Evolutionary conservation across 2,329 filamentous ascomycete species (phyloP).

Genomic region (Herpotrichia juniperi): DNA sequence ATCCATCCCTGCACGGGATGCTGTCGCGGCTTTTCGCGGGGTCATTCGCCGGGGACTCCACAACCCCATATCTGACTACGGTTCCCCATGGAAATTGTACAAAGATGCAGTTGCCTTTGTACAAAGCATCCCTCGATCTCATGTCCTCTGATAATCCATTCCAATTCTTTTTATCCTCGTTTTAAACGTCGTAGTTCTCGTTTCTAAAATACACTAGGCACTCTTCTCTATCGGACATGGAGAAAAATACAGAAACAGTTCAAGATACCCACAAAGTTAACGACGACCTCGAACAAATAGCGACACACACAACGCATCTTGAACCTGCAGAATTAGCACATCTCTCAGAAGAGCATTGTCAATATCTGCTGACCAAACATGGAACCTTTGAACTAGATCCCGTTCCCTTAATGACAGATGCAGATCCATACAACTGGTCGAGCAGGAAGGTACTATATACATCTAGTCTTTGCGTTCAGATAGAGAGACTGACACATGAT

Average conservation of each 20-base stretch:
- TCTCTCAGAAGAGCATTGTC: constrained; percentile 52
- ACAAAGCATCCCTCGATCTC: no score
- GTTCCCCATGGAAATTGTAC: no score
- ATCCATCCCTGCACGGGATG: no score
- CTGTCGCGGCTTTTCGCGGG: no score
- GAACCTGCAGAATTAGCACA: constrained; percentile 32
- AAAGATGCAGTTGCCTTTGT: no score
- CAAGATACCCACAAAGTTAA: constrained; percentile 12
- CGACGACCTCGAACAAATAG: constrained; percentile 30
- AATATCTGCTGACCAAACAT: constrained; percentile 60
- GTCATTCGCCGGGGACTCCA: no score
- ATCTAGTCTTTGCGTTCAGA: not conserved
- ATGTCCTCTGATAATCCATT: no score
- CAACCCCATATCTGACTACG: no score
- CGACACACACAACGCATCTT: constrained; percentile 36
- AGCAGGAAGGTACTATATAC: constrained; percentile 51
- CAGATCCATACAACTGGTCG: constrained; percentile 64
- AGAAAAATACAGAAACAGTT: not conserved
- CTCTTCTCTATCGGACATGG: not conserved
- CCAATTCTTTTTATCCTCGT: no score
- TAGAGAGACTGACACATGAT: constrained; percentile 5
- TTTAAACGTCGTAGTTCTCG: no score
- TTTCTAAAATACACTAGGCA: no score
- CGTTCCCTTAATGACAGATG: constrained; percentile 55
- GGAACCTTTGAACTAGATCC: constrained; percentile 62